Conservation (phyloP, 2,329 filamentous ascomycete species). For the Aspergillus aculeatus region DNA sequence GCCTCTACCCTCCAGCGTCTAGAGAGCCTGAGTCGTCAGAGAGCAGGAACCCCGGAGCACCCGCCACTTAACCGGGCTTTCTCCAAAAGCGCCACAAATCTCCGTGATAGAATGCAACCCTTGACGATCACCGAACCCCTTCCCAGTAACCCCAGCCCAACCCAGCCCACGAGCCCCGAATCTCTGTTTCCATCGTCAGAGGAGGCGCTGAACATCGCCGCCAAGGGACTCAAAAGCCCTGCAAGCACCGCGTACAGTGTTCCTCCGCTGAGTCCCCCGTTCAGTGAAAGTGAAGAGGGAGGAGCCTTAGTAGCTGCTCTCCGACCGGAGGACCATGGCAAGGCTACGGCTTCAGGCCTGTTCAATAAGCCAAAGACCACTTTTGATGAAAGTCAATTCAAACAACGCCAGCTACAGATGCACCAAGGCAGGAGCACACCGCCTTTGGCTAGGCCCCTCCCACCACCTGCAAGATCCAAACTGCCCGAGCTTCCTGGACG, state of each 20-base stretch:
- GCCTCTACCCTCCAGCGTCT: conserved; percentile 73
- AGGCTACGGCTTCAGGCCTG: conserved; percentile 71
- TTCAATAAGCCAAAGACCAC: conserved; percentile 71
- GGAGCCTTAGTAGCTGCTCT: conserved; percentile 61
- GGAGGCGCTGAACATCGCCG: conserved; percentile 30
- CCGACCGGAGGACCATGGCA: conserved; percentile 73
- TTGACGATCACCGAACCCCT: conserved; percentile 29
- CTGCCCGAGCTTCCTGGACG: conserved; percentile 26
- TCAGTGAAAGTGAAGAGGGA: conserved; percentile 70
- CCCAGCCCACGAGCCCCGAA: conserved; percentile 43
- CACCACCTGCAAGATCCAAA: conserved; percentile 23
- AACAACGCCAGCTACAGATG: conserved; percentile 77
- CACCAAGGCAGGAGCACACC: conserved; percentile 71
- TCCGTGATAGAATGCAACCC: conserved; percentile 53
- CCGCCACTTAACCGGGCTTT: conserved; percentile 47
- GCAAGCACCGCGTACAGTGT: conserved; percentile 30
- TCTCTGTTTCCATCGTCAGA: conserved; percentile 39
- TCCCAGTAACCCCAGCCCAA: conserved; percentile 11
- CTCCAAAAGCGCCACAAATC: conserved; percentile 63
- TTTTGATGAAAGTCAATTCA: conserved; percentile 83
- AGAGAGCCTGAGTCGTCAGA: conserved; percentile 71
- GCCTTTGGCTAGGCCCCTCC: conserved; percentile 33
- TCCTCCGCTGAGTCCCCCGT: conserved; percentile 66
- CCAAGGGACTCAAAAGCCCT: conserved; percentile 3
- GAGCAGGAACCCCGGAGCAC: conserved; percentile 55